Evolutionary conservation across 768 basidiomycete species (phyloP), one percentile per base, ranked within the genome.

Genomic region (Phylloporus scabripes): DNA sequence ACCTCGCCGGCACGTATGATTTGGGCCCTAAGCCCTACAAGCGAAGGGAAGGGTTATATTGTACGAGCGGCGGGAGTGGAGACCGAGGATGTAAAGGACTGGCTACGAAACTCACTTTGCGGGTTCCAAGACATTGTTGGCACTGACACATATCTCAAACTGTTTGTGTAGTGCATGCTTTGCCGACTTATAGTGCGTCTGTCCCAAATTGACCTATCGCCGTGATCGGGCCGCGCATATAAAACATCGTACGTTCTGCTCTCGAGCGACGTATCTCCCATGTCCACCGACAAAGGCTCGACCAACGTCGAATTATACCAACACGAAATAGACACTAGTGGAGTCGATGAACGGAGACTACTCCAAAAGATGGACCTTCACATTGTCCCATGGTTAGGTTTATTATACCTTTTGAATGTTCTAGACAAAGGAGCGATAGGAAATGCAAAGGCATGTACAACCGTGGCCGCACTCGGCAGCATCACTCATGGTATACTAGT

Each of bases 21-120:
- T 26, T 97, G 95, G 94, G 89, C 86, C 17, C 70, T 88, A 56
- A 92, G 87, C 59, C 63, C 72, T 11, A 67, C 91, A 2, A 63
- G 70, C 18, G 63, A 66, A 24, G 71, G 71, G 29, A 62, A 61
- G 50, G 78, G 79, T 21, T 74, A 78, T 8, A 69, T 96, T 26
- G 65, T 95, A 46, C 77, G 92, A 56, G 77, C 82, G 10, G 90
- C 88, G 8, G 92, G 81, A 15, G 73, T 70, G 57, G 87, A 89
- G 59, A 83, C 87, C 32, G 90, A 94, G 68, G 70, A 71, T 33
- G 87, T 91, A 15, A 82, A 78, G 63, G 55, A 60, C 14, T 94
- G 88, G 87, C 64, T 96, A 18, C 74, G 73, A 49, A 72, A 73
- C 8, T 73, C 74, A 0, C 67, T 94, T 49, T 53, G 49, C 26